Conservation (phyloP, 2,329 filamentous ascomycete species). For the Sclerotinia spermophila region DNA sequence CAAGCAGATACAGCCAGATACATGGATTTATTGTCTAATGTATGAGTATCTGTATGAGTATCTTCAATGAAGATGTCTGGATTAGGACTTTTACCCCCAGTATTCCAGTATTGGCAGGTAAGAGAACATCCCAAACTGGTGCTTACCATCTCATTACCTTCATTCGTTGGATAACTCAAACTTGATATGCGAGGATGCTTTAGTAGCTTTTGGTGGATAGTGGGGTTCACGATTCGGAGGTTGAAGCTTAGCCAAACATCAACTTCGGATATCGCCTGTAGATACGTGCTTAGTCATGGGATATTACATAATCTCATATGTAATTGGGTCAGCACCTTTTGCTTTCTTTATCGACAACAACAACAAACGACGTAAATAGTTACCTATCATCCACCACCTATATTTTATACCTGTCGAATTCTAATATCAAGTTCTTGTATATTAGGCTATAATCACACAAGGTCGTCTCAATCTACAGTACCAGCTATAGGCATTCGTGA, state of each 20-base stretch:
- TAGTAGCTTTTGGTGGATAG: neutral
- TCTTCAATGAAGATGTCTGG: neutral
- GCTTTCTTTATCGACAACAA: neutral
- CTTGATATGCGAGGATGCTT: constrained; percentile 20
- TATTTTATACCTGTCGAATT: neutral
- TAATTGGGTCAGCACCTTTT: neutral
- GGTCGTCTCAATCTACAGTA: neutral
- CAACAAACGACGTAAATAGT: neutral
- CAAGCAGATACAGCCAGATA: neutral
- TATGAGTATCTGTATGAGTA: neutral
- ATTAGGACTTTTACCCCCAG: neutral
- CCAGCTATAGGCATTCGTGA: neutral
- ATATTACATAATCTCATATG: neutral
- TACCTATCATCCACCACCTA: neutral
- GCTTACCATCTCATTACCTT: constrained; percentile 23
- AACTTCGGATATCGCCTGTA: constrained; percentile 9
- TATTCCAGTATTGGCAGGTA: neutral
- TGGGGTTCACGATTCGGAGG: constrained; percentile 8
- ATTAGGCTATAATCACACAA: too few species aligned
- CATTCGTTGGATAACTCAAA: constrained; percentile 19
- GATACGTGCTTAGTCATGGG: neutral
- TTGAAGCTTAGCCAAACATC: constrained; percentile 2
- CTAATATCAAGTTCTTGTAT: neutral
- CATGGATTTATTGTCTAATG: neutral
- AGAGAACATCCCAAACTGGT: neutral